A percentile compares a stretch with the other conserved stretches of the same genome.
Evolutionary conservation across 805 yeast species (phyloP).

Genomic region (Candida krabiensis): DNA sequence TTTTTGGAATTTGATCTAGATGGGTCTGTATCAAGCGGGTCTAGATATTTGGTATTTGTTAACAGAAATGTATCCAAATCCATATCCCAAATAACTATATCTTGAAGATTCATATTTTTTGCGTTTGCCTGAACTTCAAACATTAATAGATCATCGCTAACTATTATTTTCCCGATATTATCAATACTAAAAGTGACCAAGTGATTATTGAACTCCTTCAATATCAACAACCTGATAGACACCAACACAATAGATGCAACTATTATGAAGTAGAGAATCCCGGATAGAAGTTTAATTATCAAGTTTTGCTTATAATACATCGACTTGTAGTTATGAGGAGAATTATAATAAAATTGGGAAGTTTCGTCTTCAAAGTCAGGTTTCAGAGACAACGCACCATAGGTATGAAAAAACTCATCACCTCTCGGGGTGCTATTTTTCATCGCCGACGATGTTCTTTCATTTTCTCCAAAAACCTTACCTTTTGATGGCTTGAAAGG

Average conservation of each 20-base stretch:
- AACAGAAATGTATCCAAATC: constrained; percentile 34
- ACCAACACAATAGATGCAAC: constrained; percentile 8
- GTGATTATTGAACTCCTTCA: constrained; percentile 29
- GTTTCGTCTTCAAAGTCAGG: constrained; percentile 15
- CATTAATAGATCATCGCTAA: constrained; percentile 32
- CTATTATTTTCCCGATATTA: constrained; percentile 28
- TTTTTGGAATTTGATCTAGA: background rate
- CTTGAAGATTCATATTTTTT: constrained; percentile 32
- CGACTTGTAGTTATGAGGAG: constrained; percentile 36
- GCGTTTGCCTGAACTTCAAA: constrained; percentile 31
- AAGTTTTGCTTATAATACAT: constrained; percentile 26
- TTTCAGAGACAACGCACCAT: constrained; percentile 15
- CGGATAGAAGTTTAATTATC: constrained; percentile 17
- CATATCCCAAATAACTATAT: constrained; percentile 30
- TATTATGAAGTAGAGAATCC: constrained; percentile 15
- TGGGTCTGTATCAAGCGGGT: constrained; percentile 3
- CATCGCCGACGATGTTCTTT: background rate
- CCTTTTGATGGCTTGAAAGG: constrained; percentile 9
- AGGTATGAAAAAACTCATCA: constrained; percentile 11
- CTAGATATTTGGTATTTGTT: constrained; percentile 23
- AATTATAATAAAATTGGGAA: constrained; percentile 22
- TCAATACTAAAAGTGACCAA: constrained; percentile 24
- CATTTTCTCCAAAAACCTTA: background rate
- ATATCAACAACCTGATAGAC: constrained; percentile 20
- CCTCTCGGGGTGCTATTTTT: background rate